Evolutionary conservation across 2,329 filamentous ascomycete genomes (phyloP), one percentile per base, ranked within the genome.

Genomic region (Colletotrichum karsti): DNA sequence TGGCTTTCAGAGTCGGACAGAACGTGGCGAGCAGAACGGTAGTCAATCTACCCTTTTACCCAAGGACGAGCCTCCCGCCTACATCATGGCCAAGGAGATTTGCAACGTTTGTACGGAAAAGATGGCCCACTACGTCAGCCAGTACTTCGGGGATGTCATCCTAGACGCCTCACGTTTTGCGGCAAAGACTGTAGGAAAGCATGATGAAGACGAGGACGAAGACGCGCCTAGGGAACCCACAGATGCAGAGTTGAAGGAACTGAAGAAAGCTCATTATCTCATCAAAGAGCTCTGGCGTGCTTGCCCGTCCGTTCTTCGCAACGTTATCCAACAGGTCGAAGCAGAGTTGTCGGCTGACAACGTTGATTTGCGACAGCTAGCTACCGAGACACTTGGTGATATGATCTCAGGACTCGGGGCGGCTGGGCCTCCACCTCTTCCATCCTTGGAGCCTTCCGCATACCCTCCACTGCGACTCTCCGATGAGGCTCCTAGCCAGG

Each of bases 61-160:
- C 59, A 97, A 97, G 76, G 92, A 96, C 70, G 92, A 97, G 63
- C 95, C 96, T 2, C 90, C 94, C 15, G 95, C 96, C 2, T 99
- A 99, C 81, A 92, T 96, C 76, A 97, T 98, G 92, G 95, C 96
- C 22, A 97, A 97, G 80, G 93, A 93, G 3, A 91, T 99, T 48
- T 99, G 96, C 83, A 96, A 94, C 74, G 88, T 88, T 18, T 97
- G 91, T 73, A 90, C 93, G 1, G 95, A 98, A 73, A 97, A 97
- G 80, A 98, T 99, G 95, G 92, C 94, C 1, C 92, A 94, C 69
- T 94, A 97, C 72, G 92, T 98, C 63, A 95, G 94, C 72, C 94
- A 97, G 75, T 99, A 98, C 78, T 99, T 99, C 78, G 97, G 94
- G 79, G 94, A 97, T 63, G 94, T 98, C 57, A 97, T 99, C 65